Evolutionary conservation across 2,329 filamentous ascomycete genomes (phyloP).

Genomic region (Botrytis hyacinthi): DNA sequence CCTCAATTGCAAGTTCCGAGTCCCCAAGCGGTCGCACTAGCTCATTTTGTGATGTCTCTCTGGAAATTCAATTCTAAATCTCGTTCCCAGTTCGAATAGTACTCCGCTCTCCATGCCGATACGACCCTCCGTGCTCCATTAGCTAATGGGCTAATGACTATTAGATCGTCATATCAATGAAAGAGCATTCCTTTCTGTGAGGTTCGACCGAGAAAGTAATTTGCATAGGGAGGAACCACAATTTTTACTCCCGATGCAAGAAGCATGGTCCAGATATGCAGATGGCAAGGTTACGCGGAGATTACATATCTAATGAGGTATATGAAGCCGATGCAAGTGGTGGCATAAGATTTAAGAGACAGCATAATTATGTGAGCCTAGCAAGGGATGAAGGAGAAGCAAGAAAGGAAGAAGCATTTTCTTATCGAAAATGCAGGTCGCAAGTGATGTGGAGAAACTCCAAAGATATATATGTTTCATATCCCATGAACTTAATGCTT

Average conservation of each 20-base stretch:
- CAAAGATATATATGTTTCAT: constrained; percentile 9
- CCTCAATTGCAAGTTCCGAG: constrained; percentile 9
- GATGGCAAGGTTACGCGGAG: constrained; percentile 19
- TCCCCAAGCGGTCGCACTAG: constrained; percentile 16
- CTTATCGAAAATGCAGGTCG: background rate
- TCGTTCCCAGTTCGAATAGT: constrained; percentile 5
- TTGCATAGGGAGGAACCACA: constrained; percentile 21
- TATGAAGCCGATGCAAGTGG: background rate
- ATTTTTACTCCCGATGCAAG: constrained; percentile 3
- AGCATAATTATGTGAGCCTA: constrained; percentile 10
- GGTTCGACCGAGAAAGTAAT: constrained; percentile 16
- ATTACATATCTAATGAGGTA: constrained; percentile 18
- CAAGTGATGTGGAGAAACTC: background rate
- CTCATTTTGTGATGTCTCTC: background rate
- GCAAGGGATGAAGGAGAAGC: background rate
- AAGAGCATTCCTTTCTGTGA: constrained; percentile 12
- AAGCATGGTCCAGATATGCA: constrained; percentile 16
- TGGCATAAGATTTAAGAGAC: constrained; percentile 8
- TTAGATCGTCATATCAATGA: constrained; percentile 13
- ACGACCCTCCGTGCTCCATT: constrained; percentile 2
- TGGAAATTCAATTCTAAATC: constrained; percentile 4
- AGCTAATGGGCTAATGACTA: background rate
- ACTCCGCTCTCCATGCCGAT: constrained; percentile 2
- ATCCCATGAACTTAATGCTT: background rate
- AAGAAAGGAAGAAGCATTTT: constrained; percentile 4